phyloP scores from a whole-genome alignment of 129 eudicot species.

The Chrysanthemum lavandulifolium region DNA sequence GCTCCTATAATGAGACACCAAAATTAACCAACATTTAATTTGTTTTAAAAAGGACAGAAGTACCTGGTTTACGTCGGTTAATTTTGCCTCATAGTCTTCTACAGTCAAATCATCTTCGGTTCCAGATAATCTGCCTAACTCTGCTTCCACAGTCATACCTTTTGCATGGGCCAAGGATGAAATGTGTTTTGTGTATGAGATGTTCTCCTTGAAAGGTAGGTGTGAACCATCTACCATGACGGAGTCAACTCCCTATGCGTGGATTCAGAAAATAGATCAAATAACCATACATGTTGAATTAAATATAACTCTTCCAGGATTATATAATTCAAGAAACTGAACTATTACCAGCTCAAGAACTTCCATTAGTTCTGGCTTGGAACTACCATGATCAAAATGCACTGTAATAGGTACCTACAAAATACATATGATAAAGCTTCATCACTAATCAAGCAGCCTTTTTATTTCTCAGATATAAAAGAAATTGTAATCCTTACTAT shows the following conservation, averaged over 20 bases:
- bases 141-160: conserved; percentile 84
- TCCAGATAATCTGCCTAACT: conserved; percentile 95
- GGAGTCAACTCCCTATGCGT: conserved; percentile 80
- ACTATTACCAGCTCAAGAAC: conserved; percentile 72
- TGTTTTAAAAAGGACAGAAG: background rate
- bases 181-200: conserved; percentile 73
- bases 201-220: conserved; percentile 68
- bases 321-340: background rate
- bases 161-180: conserved; percentile 69
- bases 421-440: background rate
- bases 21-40: background rate
- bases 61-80: conserved; percentile 89
- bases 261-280: conserved; percentile 2
- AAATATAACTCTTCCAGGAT: background rate
- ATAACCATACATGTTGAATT: background rate
- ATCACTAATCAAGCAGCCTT: background rate
- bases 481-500: too few species aligned
- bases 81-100: conserved; percentile 81
- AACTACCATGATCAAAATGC: conserved; percentile 95
- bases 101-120: conserved; percentile 96
- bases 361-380: conserved; percentile 80
- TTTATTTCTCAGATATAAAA: background rate
- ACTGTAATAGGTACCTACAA: conserved; percentile 91
- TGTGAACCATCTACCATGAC: conserved; percentile 98
- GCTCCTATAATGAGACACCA: background rate